Conservation (phyloP, 768 basidiomycete species). For the Psilocybe cubensis region DNA sequence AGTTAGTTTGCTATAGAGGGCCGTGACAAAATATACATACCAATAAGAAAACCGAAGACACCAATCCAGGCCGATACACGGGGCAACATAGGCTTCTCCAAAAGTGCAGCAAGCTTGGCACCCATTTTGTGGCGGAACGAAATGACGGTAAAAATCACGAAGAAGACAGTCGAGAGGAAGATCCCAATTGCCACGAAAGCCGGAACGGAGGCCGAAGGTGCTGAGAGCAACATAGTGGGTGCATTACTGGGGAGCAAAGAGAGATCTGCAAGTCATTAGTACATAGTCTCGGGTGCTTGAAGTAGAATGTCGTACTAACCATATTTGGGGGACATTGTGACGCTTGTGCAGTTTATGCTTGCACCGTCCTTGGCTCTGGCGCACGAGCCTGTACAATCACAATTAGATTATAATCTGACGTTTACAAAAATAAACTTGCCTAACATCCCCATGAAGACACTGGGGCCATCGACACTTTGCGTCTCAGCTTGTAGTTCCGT, state of each 20-base stretch:
- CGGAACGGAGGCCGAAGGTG: slow-evolving; percentile 64
- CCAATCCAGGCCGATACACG: slow-evolving; percentile 74
- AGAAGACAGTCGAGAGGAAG: slow-evolving; percentile 60
- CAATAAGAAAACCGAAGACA: slow-evolving; percentile 75
- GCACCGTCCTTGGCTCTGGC: slow-evolving; percentile 52
- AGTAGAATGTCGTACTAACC: too few relatives aligned
- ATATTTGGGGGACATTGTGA: slow-evolving; percentile 61
- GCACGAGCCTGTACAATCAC: slow-evolving; percentile 64
- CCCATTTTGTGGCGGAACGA: slow-evolving; percentile 69
- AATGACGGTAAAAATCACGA: slow-evolving; percentile 65
- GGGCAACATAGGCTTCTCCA: slow-evolving; percentile 64
- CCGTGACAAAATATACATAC: slow-evolving; percentile 35
- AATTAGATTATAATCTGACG: slow-evolving; percentile 2
- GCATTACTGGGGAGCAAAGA: slow-evolving; percentile 61
- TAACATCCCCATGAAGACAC: slow-evolving; percentile 64
- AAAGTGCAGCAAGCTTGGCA: slow-evolving; percentile 46
- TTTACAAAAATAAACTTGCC: slow-evolving; percentile 42
- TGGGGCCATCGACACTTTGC: slow-evolving; percentile 63
- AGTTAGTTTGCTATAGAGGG: not conserved
- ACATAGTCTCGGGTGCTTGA: too few relatives aligned
- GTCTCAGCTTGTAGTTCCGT: slow-evolving; percentile 35
- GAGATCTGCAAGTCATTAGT: slow-evolving; percentile 49
- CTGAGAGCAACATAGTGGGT: slow-evolving; percentile 57
- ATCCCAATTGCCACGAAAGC: slow-evolving; percentile 67
- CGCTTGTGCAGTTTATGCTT: slow-evolving; percentile 54